A percentile compares a stretch with the other conserved stretches of the same genome.
Evolutionary conservation across 345 rosid genomes (phyloP).

Genomic region (Laguncularia racemosa): DNA sequence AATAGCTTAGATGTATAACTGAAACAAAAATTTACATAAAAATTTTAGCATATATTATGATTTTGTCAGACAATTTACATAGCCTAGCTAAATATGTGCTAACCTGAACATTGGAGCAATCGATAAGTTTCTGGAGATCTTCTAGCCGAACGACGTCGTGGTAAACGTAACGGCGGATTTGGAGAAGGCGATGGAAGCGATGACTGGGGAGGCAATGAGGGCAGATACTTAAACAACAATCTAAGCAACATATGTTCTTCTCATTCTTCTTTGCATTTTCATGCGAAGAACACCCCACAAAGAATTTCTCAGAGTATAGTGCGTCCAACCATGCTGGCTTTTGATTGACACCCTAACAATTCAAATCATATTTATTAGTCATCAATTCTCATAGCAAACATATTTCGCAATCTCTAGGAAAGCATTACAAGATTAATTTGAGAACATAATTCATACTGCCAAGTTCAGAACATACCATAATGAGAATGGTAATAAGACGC

Average conservation of each 20-base stretch:
- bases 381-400: background rate
- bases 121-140: slow-evolving; percentile 83
- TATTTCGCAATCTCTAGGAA: background rate
- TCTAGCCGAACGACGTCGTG: slow-evolving; percentile 95
- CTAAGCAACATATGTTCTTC: slow-evolving; percentile 83
- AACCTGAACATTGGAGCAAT: slow-evolving; percentile 95
- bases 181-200: slow-evolving; percentile 85
- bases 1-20: background rate
- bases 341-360: slow-evolving; percentile 45
- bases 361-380: background rate
- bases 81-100: background rate
- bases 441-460: no score
- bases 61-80: background rate
- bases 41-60: background rate
- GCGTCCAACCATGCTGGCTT: slow-evolving; percentile 97
- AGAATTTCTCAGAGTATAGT: slow-evolving; percentile 72
- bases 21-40: background rate
- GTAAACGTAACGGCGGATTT: slow-evolving; percentile 90
- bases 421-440: background rate
- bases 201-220: slow-evolving; percentile 91
- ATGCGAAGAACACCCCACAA: slow-evolving; percentile 64
- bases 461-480: no score
- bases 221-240: slow-evolving; percentile 85
- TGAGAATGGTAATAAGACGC: no score
- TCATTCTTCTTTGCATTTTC: slow-evolving; percentile 87